These are phyloP conservation scores for Rutstroemia sp. DNA, from an alignment of 2,329 filamentous ascomycete genomes.

Conservation along the genomic window DNA sequence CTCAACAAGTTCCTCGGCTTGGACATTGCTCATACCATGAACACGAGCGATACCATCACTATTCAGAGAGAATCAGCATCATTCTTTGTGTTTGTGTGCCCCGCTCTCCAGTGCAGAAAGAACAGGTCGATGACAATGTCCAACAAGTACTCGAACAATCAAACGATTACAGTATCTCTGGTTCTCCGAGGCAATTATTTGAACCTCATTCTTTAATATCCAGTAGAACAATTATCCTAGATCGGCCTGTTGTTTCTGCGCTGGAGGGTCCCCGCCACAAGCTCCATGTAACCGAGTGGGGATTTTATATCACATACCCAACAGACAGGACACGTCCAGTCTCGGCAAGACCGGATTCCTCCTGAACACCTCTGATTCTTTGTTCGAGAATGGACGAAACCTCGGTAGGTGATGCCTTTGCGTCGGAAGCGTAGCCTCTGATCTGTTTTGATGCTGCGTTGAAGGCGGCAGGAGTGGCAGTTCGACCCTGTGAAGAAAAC, in stretches of 20 bases:
- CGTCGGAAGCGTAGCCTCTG: constrained; percentile 85
- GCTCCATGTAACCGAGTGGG: too few relatives aligned
- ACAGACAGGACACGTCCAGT: constrained; percentile 98
- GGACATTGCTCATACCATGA: constrained; percentile 99
- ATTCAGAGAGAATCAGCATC: constrained; percentile 26
- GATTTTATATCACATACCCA: constrained; percentile 62
- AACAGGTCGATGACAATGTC: too few relatives aligned
- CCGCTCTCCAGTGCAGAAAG: too few relatives aligned
- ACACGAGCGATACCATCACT: constrained; percentile 99
- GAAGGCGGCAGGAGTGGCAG: constrained; percentile 71
- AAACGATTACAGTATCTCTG: neutral
- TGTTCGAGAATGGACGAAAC: constrained; percentile 99
- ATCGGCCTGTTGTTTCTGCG: neutral
- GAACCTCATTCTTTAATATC: neutral
- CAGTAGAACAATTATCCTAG: neutral
- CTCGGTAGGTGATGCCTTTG: constrained; percentile 94
- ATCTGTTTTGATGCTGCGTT: constrained; percentile 63
- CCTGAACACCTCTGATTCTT: constrained; percentile 96
- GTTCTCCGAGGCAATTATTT: too few relatives aligned
- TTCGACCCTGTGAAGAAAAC: constrained; percentile 66
- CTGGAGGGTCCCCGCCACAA: too few relatives aligned
- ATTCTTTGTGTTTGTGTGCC: neutral
- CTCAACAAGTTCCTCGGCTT: constrained; percentile 99
- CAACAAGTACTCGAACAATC: too few relatives aligned
- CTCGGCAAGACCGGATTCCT: constrained; percentile 94